Evolutionary conservation across 352 stramenopile genomes (phyloP).

Genomic region (Phytophthora sojae): DNA sequence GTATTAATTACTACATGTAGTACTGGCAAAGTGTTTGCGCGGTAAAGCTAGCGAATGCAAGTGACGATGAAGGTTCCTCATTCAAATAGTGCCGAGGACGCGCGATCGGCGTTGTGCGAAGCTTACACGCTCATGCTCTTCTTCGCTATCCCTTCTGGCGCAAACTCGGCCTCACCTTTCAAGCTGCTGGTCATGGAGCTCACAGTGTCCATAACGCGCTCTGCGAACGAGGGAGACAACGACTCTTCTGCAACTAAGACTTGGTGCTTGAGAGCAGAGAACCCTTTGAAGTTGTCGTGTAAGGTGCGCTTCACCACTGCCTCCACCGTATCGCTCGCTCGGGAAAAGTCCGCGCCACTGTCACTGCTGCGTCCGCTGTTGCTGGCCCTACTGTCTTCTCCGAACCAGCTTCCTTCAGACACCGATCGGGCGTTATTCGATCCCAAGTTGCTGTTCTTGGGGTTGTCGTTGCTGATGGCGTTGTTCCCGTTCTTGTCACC

Average conservation of each 20-base stretch:
- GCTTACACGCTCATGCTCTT: slow-evolving; percentile 22
- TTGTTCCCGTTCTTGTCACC: not conserved
- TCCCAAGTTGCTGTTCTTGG: not conserved
- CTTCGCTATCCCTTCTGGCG: not conserved
- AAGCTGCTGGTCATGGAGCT: slow-evolving; percentile 19
- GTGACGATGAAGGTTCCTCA: no score
- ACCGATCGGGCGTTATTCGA: slow-evolving; percentile 7
- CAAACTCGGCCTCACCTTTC: slow-evolving; percentile 17
- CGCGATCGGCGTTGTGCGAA: not conserved
- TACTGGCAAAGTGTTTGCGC: no score
- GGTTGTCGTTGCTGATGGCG: not conserved
- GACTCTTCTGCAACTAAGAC: slow-evolving; percentile 20
- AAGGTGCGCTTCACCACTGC: slow-evolving; percentile 24
- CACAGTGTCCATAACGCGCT: slow-evolving; percentile 19
- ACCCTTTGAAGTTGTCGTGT: slow-evolving; percentile 26
- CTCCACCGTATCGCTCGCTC: slow-evolving; percentile 23
- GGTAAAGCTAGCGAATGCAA: no score
- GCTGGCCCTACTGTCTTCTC: slow-evolving; percentile 11
- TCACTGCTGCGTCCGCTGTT: slow-evolving; percentile 2
- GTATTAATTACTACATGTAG: no score
- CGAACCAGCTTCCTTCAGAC: slow-evolving; percentile 21
- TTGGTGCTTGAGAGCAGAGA: slow-evolving; percentile 31
- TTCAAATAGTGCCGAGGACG: no score
- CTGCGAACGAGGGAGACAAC: slow-evolving; percentile 20
- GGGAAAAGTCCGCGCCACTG: not conserved